Base-by-base conservation (phyloP, 176 grass and related monocot species). In the Calamus simplicifolius region DNA sequence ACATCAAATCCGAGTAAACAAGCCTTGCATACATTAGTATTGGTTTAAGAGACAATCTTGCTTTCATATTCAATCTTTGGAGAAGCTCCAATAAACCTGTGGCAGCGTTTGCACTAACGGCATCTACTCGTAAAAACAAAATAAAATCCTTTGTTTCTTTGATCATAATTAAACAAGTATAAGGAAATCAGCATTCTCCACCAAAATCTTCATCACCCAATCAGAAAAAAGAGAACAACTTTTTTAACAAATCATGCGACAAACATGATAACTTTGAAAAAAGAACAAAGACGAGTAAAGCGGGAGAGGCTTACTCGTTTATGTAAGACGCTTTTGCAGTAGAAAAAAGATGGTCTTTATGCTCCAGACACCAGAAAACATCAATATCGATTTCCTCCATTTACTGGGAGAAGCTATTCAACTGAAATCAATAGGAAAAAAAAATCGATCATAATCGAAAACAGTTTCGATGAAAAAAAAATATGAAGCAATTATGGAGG, bases 101-200 rank as follows among this genome's bases (percentile, higher is more conserved):
- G 92, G 83, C 53, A 96, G 52, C 26, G 92, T 96, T 71, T 96
- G 92, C 16, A 88, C 92, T 60, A 96, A 58, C 5, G 83, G 92
- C 72, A 85, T 82, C 75, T 90, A 71, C 14, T 88, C 80, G 18
- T 96, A n/a, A 96, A 84, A 87, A 80, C 3, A 83, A 85, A 54
- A 96, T 90, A 68, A 96, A 96, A 30, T 84, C 86, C 27, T 85
- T 86, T 23, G 86, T 80, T 63, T 96, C 92, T 86, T 96, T 64
- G 62, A 73, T 59, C 25, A 55, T 52, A 54, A 66, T 64, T 59
- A 4, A 59, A 59, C 3, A 74, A 69, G 77, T 18, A 84, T 52
- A 66, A 51, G 43, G 50, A 25, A 19, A 66, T 27, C 29, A 48
- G 25, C 38, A 55, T 28, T 25, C 4, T 19, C 8, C n/a, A 21